These are phyloP conservation scores for Sphaerulina vaccinii DNA, from an alignment of 2,329 filamentous ascomycete genomes.

Conservation along the genomic window DNA sequence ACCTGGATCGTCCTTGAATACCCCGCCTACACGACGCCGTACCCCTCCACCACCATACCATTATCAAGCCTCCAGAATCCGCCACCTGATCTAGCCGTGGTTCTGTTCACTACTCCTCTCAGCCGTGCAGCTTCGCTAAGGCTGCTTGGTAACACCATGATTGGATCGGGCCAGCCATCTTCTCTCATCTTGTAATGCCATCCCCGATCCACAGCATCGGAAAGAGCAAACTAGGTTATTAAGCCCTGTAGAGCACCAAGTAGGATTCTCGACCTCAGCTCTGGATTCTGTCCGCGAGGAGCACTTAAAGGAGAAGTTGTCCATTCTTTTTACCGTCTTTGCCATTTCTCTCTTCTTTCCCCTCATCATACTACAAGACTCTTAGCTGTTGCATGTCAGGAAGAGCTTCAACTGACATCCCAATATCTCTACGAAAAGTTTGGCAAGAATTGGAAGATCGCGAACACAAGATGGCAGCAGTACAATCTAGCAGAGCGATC, in stretches of 20 bases:
- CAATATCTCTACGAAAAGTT: constrained; percentile 21
- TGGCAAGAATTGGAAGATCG: background rate
- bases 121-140: background rate
- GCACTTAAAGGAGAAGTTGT: background rate
- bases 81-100: constrained; percentile 4
- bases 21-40: constrained; percentile 7
- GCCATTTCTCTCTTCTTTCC: constrained; percentile 6
- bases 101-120: background rate
- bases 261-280: too few relatives aligned
- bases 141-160: constrained; percentile 1
- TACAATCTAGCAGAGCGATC: constrained; percentile 37
- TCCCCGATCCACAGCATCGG: background rate
- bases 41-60: background rate
- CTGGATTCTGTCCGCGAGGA: background rate
- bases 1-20: constrained; percentile 2
- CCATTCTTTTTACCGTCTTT: constrained; percentile 10
- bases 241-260: background rate
- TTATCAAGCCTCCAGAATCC: background rate
- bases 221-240: background rate
- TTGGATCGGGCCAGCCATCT: constrained; percentile 7
- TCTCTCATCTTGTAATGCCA: background rate
- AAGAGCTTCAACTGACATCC: constrained; percentile 32
- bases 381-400: constrained; percentile 14
- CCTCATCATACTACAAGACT: background rate
- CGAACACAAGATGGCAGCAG: constrained; percentile 22